Base-by-base conservation (phyloP, 768 basidiomycete genomes). In the Rhodotorula graminis region DNA sequence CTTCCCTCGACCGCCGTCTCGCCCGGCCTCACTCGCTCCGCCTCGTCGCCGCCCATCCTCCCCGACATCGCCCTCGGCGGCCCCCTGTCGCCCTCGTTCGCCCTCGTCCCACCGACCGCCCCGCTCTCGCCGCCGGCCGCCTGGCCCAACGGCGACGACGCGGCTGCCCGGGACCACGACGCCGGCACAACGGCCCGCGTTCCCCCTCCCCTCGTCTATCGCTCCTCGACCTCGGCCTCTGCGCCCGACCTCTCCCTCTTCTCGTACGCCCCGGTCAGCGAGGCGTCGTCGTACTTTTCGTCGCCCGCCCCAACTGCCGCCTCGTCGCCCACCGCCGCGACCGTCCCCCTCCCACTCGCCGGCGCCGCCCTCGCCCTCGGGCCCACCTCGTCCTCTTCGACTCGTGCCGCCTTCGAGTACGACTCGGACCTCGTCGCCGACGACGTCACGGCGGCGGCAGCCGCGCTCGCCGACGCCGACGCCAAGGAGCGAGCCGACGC, bases 21-120 rank as follows among this genome's bases (percentile, higher is more conserved):
- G 23, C 59, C 58, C 15, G 59, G 63, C 44, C 53, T 70, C 49
- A 67, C 66, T 19, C 64, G 61, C 25, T 67, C 70, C 23, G 21
- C 63, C 12, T 67, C 74, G 21, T 75, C 74, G 4, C 70, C 74
- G 25, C 67, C 74, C 15, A 18, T 75, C 60, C 59, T 67, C 2
- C 65, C 70, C 23, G 27, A 62, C 16, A 49, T 72, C 29, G 29
- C 31, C 1, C 50, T 59, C 27, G 61, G 53, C 57, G 65, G 67
- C 2, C 50, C 74, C 1, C 40, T 75, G 55, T 52, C 53, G 1
- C 65, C 69, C 0, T 40, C 58, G 0, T 52, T 71, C 47, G 31
- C 60, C 18, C 25, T 66, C 23, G 31, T 29, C 5, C 67, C 74
- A 2, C 67, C 70, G 1, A 65, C 74, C 11, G 67, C 70, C 4